phyloP scores from a whole-genome alignment of 805 yeast species.

The Wickerhamiella occidentalis region DNA sequence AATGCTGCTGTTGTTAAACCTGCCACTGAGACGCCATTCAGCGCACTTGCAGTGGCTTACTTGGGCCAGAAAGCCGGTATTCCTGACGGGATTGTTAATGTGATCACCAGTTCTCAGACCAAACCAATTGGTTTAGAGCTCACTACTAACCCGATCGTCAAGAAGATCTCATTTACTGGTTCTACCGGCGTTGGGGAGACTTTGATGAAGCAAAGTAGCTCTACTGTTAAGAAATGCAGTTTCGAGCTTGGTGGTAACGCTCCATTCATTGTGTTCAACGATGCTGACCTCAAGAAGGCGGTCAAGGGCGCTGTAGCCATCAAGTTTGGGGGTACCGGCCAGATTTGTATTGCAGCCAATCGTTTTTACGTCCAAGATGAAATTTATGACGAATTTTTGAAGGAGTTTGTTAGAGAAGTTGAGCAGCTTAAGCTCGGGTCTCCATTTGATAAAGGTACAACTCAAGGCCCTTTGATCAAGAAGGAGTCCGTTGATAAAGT shows the following conservation, averaged over 20 bases:
- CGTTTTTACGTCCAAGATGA: constrained; percentile 52
- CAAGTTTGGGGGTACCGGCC: constrained; percentile 68
- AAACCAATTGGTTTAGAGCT: constrained; percentile 42
- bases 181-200: constrained; percentile 62
- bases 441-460: constrained; percentile 44
- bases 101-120: constrained; percentile 36
- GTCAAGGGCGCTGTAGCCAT: constrained; percentile 52
- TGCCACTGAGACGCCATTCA: constrained; percentile 61
- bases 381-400: constrained; percentile 51
- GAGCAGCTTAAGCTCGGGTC: constrained; percentile 43
- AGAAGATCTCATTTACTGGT: constrained; percentile 67
- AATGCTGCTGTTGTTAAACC: constrained; percentile 70
- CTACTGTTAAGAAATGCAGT: constrained; percentile 56
- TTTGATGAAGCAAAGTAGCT: constrained; percentile 46
- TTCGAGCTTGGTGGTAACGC: constrained; percentile 76
- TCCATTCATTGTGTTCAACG: constrained; percentile 63
- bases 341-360: constrained; percentile 73
- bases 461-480: constrained; percentile 70
- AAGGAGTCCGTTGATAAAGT: constrained; percentile 52
- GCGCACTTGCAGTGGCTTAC: constrained; percentile 55
- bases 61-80: constrained; percentile 56
- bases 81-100: constrained; percentile 57
- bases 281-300: constrained; percentile 55
- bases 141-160: constrained; percentile 43
- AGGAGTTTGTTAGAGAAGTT: constrained; percentile 37